Evolutionary conservation across 2,329 filamentous ascomycete species (phyloP).

Genomic region (Colletotrichum sp.): DNA sequence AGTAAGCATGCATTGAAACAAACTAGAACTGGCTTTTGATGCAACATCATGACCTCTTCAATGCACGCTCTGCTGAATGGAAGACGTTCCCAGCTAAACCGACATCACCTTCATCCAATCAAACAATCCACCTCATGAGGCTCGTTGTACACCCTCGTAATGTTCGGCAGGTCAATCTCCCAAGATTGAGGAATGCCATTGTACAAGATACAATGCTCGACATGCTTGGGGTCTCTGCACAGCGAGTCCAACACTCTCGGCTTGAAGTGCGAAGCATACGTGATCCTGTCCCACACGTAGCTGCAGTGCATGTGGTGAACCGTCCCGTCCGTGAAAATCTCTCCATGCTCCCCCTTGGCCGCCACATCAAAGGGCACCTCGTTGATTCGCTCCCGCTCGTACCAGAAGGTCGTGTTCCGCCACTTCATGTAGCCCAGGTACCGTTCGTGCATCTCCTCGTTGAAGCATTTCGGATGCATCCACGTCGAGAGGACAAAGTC

Average conservation of each 20-base stretch:
- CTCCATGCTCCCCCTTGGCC: background rate
- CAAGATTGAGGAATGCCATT: conserved; percentile 10
- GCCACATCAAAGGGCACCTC: conserved; percentile 8
- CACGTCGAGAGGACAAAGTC: conserved; percentile 20
- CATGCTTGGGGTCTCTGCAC: conserved; percentile 6
- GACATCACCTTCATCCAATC: background rate
- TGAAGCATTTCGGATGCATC: conserved; percentile 24
- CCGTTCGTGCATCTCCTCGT: conserved; percentile 9
- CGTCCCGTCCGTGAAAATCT: conserved; percentile 12
- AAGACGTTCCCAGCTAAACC: background rate
- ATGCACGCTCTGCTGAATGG: background rate
- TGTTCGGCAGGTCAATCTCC: conserved; percentile 13
- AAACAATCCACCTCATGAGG: conserved; percentile 7
- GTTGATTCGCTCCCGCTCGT: conserved; percentile 5
- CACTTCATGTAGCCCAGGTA: conserved; percentile 11
- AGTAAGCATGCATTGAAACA: background rate
- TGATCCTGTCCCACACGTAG: conserved; percentile 14
- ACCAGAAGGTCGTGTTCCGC: conserved; percentile 12
- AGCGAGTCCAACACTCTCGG: conserved; percentile 3
- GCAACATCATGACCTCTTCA: background rate
- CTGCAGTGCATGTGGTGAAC: conserved; percentile 16
- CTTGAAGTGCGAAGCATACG: conserved; percentile 9
- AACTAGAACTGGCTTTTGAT: background rate
- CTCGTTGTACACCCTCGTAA: conserved; percentile 9
- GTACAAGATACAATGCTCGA: conserved; percentile 11